Base-by-base conservation (phyloP, 2,329 filamentous ascomycete species). In the Whalleya microplaca region DNA sequence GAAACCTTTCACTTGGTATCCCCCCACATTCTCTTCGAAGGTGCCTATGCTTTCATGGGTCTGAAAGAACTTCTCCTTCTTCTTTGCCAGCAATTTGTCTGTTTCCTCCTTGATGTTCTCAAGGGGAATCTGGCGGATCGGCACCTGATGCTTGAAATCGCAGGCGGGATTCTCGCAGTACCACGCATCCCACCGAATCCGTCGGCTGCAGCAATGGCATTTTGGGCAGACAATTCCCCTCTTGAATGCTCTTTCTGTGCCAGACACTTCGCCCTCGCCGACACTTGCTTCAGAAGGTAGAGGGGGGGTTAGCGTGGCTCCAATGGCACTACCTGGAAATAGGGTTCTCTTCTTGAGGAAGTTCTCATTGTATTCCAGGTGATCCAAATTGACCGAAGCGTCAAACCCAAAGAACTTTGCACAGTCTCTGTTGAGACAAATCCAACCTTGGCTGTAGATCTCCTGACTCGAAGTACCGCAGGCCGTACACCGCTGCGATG, bases 151-250 rank as follows among this genome's bases (percentile, higher is more conserved):
- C 10, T 65, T 67, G 47, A 80, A 89, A 1, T 67, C 69, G 63
- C 86, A 90, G 1, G 63, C 64, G 0, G 62, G 59, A 14, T 78
- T 82, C 43, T 79, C 75, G 57, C 88, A 92, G 21, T 74, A 71
- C 87, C 87, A 91, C 1, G 80, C 78, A 4, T 72, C 73, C 86
- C 88, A 92, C 21, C 78, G 71, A 14, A 80, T 75, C 1, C 89
- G 79, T 2, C 84, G 78, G 42, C 79, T 85, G 64, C 88, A 90
- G 41, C 83, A 80, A 0, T 77, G 74, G 61, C 90, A 92, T 1
- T 73, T 56, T 0, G 84, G 85, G 63, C 90, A 93, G 1, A 89
- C 83, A 45, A 91, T 82, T 0, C 89, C 89, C 48, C 77, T 76
- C 65, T 84, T 87, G 53, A 81, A 84, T 8, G 76, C 70, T 2